Evolutionary conservation across 441 rosid species (phyloP), one percentile per base, ranked within the genome.

Genomic region (Theobroma grandiflorum): DNA sequence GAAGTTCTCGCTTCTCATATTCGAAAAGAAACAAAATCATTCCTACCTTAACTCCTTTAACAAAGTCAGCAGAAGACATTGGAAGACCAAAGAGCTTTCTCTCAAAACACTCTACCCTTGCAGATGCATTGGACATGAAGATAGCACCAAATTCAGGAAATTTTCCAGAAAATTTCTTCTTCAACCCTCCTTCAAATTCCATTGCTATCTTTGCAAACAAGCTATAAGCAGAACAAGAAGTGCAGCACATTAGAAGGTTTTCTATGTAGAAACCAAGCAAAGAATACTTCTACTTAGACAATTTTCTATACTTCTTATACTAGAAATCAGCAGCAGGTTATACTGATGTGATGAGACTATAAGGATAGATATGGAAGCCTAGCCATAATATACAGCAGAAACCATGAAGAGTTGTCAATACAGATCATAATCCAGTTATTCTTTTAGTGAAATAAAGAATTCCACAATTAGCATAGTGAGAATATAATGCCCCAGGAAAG

Each of bases 41-140:
- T 53, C 84, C 86, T 38, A 55, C 80, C 79, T 84, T 84, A 33
- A 84, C 84, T 22, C 80, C 57, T 75, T 70, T 75, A 68, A 84
- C 86, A 71, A 81, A 84, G 52, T 75, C 52, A 14, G 38, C 37
- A 52, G 22, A 16, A 57, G 59, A 38, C 35, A 38, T 45, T 3
- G 86, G 86, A 79, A 81, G 84, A 31, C 86, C 86, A 38, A 84
- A 84, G 58, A 84, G 81, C 66, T 40, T 65, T 78, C 69, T 81
- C n/a, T 76, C 22, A 12, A 75, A 45, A 38, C 86, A 80, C 55
- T 84, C 86, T 62, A 43, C 52, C 52, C 42, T 74, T 22, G 86
- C 80, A 61, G 72, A 6, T 52, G 62, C 38, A 57, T 80, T 81
- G 12, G 86, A 84, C 86, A 84, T 84, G 79, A 84, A 80, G 16